Percentiles rank a stretch among this genome's conserved stretches.
phyloP scores from a whole-genome alignment of 192 early-diverging fungal genomes.

The Coemansia sp. region DNA sequence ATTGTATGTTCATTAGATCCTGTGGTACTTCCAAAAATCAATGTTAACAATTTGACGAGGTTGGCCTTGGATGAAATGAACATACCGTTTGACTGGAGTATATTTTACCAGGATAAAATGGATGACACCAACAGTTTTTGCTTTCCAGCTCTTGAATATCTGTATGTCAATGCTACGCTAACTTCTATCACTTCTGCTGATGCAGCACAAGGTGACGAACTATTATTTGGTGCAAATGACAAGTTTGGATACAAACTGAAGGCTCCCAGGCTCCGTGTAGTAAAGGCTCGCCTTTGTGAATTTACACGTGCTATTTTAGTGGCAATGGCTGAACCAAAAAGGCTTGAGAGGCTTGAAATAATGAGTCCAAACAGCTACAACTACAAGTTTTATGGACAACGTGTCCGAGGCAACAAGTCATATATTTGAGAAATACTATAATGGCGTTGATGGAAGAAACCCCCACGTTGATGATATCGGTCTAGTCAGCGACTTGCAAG shows the following conservation, averaged over 20 bases:
- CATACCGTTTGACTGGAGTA: neutral
- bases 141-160: neutral
- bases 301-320: neutral
- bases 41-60: neutral
- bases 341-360: neutral
- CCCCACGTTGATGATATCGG: neutral
- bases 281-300: neutral
- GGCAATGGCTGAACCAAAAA: neutral
- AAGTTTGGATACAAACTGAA: neutral
- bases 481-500: neutral
- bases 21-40: neutral
- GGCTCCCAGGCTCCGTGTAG: neutral
- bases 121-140: neutral
- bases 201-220: neutral
- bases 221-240: neutral
- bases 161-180: neutral
- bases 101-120: neutral
- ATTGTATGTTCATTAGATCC: neutral
- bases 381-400: neutral
- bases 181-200: neutral
- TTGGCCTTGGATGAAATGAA: neutral
- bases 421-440: slow-evolving; percentile 2
- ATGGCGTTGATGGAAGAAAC: neutral
- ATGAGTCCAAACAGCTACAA: neutral
- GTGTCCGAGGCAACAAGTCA: neutral